Base-by-base conservation (phyloP, 2,329 filamentous ascomycete species). In the Fusarium foetens region DNA sequence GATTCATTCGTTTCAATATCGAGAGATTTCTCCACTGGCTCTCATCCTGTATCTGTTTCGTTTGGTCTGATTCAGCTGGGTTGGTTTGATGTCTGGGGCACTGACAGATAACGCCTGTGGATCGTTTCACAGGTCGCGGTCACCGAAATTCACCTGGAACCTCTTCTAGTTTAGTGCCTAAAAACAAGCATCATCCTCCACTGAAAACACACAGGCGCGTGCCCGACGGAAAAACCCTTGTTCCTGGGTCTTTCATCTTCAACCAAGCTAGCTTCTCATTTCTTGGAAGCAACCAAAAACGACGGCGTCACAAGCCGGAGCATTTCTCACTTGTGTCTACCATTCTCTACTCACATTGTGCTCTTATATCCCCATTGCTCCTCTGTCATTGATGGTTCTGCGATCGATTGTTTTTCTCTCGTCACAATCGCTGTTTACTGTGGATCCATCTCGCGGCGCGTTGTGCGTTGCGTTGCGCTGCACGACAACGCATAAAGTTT, bases 141-240 rank as follows among this genome's bases (percentile, higher is more conserved):
- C 36, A 33, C 43, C 43, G n/a, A 31, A 21, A 25, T 10, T 31
- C 52, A 63, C 67, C 67, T 75, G 8, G 19, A 19, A 12, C 52
- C 63, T 23, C 21, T 54, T 62, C 23, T 19, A 57, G 63, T 51
- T 63, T 74, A 75, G 74, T 64, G 46, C 21, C 17, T 13, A 63
- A 25, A 65, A 65, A 48, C 48, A 66, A 65, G 60, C 48, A 41
- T 65, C 58, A 51, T 48, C 54, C 41, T n/a, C 25, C 29, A 41
- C 53, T 29, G 23, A 27, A 43, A 21, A 16, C n/a, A 35, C 31
- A 41, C 43, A 23, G 23, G 35, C 60, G 38, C 69, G 58, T 49
- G 46, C 16, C 29, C n/a, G 12, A 53, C 74, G 74, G 74, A 76
- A 76, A 76, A 76, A 76, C 74, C 62, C 66, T 48, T 66, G 54